Base-by-base conservation (phyloP, 169 alveolate species). In the Cardiosporidium cionae region DNA sequence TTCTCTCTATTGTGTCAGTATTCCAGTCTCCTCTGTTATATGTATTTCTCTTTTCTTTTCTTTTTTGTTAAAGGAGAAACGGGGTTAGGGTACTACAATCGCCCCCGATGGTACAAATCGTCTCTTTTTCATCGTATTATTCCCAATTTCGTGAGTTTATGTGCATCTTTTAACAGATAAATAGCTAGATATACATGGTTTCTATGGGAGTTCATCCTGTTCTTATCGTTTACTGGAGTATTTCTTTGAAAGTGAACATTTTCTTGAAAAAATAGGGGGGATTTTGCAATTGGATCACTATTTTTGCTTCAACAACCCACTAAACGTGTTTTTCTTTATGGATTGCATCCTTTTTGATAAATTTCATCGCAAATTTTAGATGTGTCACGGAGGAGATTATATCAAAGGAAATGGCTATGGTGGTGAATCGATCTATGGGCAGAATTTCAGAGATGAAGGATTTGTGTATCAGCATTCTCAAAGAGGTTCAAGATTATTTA, bases 311-410 rank as follows among this genome's bases (percentile, higher is more conserved):
- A 27, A 32, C 34, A 37, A 16, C 9, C 66, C 34, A 1, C 7
- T 52, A 53, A 52, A 29, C 68, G 16, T 29, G 52, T 29, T 37
- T 1, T 44, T 27, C 23, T 0, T 7, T 3, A 3, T 44, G 16
- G 58, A 16, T 16, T 44, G 58, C 58, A 44, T 44, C 16, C 25
- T 0, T 6, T 7, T 1, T 0, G 73, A 52, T 44, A 28, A 35
- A 22, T 25, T n/a, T 23, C 9, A 1, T 36, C 16, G n/a, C 16
- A 44, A 16, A 22, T 0, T 34, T 67, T 52, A 85, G 93, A 84
- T 90, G 91, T 85, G 90, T 78, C 94, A 88, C 79, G 95, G 95
- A 28, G 95, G 95, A 28, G 93, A 88, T 64, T 85, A 85, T 79
- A 89, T 89, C 80, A 85, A 87, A 63, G 92, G 90, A 27, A 86